Base-by-base conservation (phyloP, 2,329 filamentous ascomycete genomes). In the Ophiosphaerella herpotricha region DNA sequence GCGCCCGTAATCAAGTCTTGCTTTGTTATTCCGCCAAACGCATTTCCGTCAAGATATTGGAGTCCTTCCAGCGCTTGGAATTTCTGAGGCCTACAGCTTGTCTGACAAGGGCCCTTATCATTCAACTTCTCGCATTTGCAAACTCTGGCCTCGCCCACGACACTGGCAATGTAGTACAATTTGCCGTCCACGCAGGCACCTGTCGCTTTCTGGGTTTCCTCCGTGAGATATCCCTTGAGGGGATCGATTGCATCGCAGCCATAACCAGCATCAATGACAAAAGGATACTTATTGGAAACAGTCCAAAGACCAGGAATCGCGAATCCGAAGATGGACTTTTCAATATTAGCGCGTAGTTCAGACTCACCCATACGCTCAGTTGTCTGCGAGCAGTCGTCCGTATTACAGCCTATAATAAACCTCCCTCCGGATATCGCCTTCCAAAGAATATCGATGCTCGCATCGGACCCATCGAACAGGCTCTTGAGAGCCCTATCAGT, bases 171-270 rank as follows among this genome's bases (percentile, higher is more conserved):
- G 32, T 43, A 48, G 39, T 48, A 48, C 39, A 29, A 38, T 31
- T 32, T 48, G 39, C 39, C 46, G n/a, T 48, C 33, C 9, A 42
- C n/a, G n/a, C 46, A 48, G 33, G 21, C 37, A 14, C 39, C 39
- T 14, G 39, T 48, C 6, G 21, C 39, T 9, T 43, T 38, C 24
- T 26, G 24, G 24, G 24, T 26, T 2, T 40, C 38, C n/a, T n/a
- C 44, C 5, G 21, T 24, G 13, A 45, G 8, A 32, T 45, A 45
- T 31, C 38, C 31, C 21, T 35, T 16, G 12, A 44, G 41, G 16
- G 9, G 11, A 9, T 45, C 38, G 14, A 7, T 24, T 18, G 18
- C 41, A 29, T 37, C 35, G 43, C 43, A 45, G 9, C 43, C 43
- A 18, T 37, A 37, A 14, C 43, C 33, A n/a, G 43, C 23, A 24